Evolutionary conservation across 306 rosid species (phyloP), one percentile per base, ranked within the genome.

Genomic region (Vachellia pachyceras): DNA sequence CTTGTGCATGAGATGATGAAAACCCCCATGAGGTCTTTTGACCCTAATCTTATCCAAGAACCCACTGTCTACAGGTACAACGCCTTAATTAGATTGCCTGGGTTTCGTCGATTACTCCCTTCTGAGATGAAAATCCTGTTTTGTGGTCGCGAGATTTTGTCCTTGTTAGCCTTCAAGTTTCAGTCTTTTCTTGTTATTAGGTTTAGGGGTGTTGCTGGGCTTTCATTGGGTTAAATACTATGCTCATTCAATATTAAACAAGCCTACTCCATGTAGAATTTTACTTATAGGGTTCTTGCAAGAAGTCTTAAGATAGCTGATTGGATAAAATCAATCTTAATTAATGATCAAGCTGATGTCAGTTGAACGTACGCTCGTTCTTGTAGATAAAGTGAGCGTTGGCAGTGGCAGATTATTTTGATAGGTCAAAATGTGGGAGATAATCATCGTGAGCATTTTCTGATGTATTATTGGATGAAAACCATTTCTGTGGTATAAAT

Each of bases 11-110:
- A 89, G 83, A 93, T 95, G 99, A 80, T 85, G 90, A 82, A 5
- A 76, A 88, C 97, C 4, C 99, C 97, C 15, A 60, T 91, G 84
- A 93, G 99, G 88, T 95, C 93, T 47, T 95, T 91, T 82, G 95
- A 91, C 67, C 97, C 97, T 3, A 77, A 87, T 68, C 85, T 95
- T 86, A 91, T 90, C 82, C 97, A 95, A 80, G 97, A 95, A 10
- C 97, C 99, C 20, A 79, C 94, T 14, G 66, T 93, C 85, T 95
- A 93, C 82, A 91, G 99, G 98, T 88, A 69, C 74, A 20, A 2
- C 11, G n/a, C 20, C 74, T 58, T 69, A 6, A 10, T 45, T 29
- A 33, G 22, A 18, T 49, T 60, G 10, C 11, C 0, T n/a, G 52
- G 18, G 17, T 37, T 35, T 50, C 73, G 25, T 25, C 47, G 8